Evolutionary conservation across 129 eudicot species (phyloP), one percentile per base, ranked within the genome.

Genomic region (Apium graveolens): DNA sequence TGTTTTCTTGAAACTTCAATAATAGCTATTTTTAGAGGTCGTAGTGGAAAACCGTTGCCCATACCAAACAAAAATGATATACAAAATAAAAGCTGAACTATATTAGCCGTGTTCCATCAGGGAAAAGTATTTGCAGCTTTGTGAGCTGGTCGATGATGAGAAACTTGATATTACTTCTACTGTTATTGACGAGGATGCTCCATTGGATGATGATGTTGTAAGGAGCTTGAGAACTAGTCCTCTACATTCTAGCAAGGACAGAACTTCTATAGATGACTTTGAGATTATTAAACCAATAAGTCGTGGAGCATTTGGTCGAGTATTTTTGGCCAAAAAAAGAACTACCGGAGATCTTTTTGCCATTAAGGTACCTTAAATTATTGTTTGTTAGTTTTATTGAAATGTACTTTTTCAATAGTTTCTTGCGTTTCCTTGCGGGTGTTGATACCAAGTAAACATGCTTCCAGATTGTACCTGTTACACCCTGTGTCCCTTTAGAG

Each of bases 251-350:
- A 84, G 86, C 71, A 93, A 88, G 76, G 98, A 93, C 76, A 92
- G 98, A 8, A 93, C 98, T 66, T 93, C 98, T 8, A 93, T 93
- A 74, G 98, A 93, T 62, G 96, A 91, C 85, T 93, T 93, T 74
- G 98, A 93, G 84, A 93, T 93, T 76, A 93, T 93, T 34, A 93
- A 93, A 84, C 98, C 98, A 43, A 93, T 93, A n/a, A 93, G 98
- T 79, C 98, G 98, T 80, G 98, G 98, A 43, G 98, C 98, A 14
- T 93, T 93, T 82, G 98, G 98, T 12, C 90, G 98, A 48, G 98
- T 93, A 18, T 93, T 93, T 68, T 81, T 93, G 82, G 98, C 98
- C 4, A 93, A 89, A 83, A 93, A 93, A 85, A 90, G 97, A 88
- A 91, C 97, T 43, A 93, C 98, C 0, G 98, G 98, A 57, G 98